Base-by-base conservation (phyloP, 2,329 filamentous ascomycete species). In the Apiospora arundinis region DNA sequence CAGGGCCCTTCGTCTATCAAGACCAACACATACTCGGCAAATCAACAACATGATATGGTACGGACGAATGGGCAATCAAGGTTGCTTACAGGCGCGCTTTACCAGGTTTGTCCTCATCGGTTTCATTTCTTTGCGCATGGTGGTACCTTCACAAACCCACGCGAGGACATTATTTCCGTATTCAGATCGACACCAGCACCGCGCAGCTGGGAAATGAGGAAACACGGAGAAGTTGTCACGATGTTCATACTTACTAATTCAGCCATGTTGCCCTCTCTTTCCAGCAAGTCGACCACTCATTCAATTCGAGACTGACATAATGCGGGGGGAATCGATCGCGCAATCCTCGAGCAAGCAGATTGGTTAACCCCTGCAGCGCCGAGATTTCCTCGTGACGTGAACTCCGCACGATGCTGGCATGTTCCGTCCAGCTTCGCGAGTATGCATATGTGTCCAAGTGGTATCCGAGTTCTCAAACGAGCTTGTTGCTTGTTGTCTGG, bases 41-140 rank as follows among this genome's bases (percentile, higher is more conserved):
- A 48, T 2, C 66, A 48, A 37, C 66, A 23, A 48, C 8, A n/a
- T 12, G 40, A 48, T 45, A 46, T n/a, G 16, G 16, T 12, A 63
- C 21, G 52, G 56, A 16, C 21, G 7, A 46, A 46, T 46, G 65
- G 65, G n/a, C 23, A 32, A 32, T 32, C 42, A n/a, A 28, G 28
- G 23, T 52, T 68, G 46, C 67, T 69, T 69, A 69, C 71, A 72
- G 9, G 71, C 71, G 25, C 71, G 69, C 56, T 70, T 72, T 32
- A 72, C 71, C 16, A 72, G 56, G 28, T 72, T 72, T 11, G 71
- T 68, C 65, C 71, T 72, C 42, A 42, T 12, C 18, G 71, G 14
- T 65, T 69, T 72, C 42, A 69, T 63, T 63, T 68, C 65, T 48
- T n/a, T 65, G 49, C 48, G 28, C 46, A 67, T 67, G 60, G 25